Evolutionary conservation across 2,329 filamentous ascomycete species (phyloP), one percentile per base, ranked within the genome.

Genomic region (Tolypocladium amazonense): DNA sequence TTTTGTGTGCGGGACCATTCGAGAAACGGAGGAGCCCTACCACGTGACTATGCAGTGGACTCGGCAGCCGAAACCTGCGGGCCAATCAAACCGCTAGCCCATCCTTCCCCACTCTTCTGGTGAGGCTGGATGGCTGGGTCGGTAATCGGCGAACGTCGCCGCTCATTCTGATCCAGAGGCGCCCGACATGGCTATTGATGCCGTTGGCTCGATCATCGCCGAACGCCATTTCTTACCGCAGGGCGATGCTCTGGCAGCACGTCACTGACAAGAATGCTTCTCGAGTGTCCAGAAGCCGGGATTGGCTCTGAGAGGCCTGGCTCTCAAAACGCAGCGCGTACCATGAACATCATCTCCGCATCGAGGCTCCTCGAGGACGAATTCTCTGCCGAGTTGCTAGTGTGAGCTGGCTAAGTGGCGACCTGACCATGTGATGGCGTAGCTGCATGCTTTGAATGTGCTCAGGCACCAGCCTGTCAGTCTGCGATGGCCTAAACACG

Each of bases 1-100:
- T 74, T 75, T 75, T 74, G 70, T 75, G 73, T 71, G 73, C 66
- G 65, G 67, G 64, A 66, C 65, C 61, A 58, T 62, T 61, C 59
- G 62, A 61, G 50, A 43, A 62, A 50, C 59, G 62, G 65, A 66
- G 70, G 66, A 72, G 67, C 71, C 71, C 70, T 73, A 69, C 65
- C 73, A 75, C 73, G 73, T 75, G 72, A 74, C 60, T 35, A 8
- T 1, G 0, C 9, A 45, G 54, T 41, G 57, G 61, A 45, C 27
- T 35, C 18, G 5, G 18, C 15, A 62, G 62, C 60, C 63, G 60
- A 62, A n/a, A 54, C 14, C 1, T 56, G 7, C 27, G 50, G 50
- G 20, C 50, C 50, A 58, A 41, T 43, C 25, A 45, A 45, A 9
- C 39, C 30, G 27, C 11, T 23, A 25, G 15, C 14, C 20, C 18